Percentiles rank a stretch among this genome's conserved stretches.
Evolutionary conservation across 2,329 filamentous ascomycete species (phyloP).

Genomic region (Cladophialophora exuberans): DNA sequence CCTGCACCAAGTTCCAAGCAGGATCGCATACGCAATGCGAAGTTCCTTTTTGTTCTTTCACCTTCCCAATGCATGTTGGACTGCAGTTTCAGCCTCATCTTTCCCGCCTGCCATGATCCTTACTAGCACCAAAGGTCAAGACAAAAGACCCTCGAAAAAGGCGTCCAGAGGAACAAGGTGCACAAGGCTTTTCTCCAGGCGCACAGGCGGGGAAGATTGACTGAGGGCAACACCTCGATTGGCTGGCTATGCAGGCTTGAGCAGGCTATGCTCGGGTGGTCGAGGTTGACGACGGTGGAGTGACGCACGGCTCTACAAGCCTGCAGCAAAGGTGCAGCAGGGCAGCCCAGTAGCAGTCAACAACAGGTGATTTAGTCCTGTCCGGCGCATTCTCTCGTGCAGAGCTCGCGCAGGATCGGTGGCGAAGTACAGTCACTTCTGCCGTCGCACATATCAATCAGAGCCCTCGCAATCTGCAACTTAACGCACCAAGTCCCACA

Average conservation of each 20-base stretch:
- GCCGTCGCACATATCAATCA: background rate
- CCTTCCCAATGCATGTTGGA: background rate
- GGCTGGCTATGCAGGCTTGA: too few species aligned
- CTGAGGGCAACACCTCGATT: background rate
- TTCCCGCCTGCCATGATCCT: too few species aligned
- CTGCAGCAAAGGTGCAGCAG: background rate
- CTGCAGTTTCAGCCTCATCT: background rate
- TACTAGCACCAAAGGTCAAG: too few species aligned
- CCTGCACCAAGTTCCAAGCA: background rate
- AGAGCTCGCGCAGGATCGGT: background rate
- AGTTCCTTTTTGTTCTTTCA: background rate
- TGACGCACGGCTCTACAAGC: too few species aligned
- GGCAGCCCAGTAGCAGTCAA: background rate
- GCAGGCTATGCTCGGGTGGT: background rate
- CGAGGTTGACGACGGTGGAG: background rate
- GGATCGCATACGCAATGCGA: background rate
- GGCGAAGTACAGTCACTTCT: background rate
- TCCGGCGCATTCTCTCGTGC: background rate
- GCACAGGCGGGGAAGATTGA: background rate
- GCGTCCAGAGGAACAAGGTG: background rate
- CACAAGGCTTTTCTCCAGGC: background rate
- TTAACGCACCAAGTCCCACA: background rate
- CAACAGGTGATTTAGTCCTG: background rate
- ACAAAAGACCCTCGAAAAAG: too few species aligned
- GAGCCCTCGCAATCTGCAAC: background rate